Evolutionary conservation across 1,139 yeast species (phyloP), one percentile per base, ranked within the genome.

Genomic region (Spathaspora jeffriesii): DNA sequence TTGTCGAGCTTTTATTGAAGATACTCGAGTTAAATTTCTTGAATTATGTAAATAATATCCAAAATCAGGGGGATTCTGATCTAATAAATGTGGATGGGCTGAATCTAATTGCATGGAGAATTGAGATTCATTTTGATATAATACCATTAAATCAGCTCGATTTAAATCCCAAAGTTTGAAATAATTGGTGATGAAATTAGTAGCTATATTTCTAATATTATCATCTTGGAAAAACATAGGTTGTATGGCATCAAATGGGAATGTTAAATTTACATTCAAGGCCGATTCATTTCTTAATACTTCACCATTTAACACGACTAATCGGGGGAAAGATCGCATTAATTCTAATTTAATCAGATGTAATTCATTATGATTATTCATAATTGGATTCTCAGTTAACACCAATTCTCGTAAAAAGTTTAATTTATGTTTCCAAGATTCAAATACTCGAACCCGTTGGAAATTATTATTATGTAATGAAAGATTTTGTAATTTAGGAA

Each of bases 81-180:
- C 56, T 73, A 75, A 62, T 70, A 82, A 47, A 75, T 79, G 58
- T 72, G 84, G 64, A 53, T 77, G 82, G 1, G 78, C 59, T 7
- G 81, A 64, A 58, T 81, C 85, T 28, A 78, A 77, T 60, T 75
- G 82, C 59, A 88, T 65, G 1, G 97, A 90, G 59, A 93, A 92
- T 60, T 88, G 91, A 0, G 97, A 90, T 58, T 86, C 87, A 45
- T 81, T 81, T 50, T 95, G 91, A 62, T 93, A 93, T 38, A 93
- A 71, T 37, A 79, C 78, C 65, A 86, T 64, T 43, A 93, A 71
- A 47, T 85, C 92, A 13, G 75, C 63, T 52, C 99, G 74, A 62
- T 88, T 84, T 6, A 78, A 60, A 67, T 93, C 99, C 95, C 96
- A 93, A 43, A 85, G 70, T 48, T 84, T 82, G 51, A 88, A 73